Conservation (phyloP, 1,139 yeast species). For the Hansenula lynferdii region DNA sequence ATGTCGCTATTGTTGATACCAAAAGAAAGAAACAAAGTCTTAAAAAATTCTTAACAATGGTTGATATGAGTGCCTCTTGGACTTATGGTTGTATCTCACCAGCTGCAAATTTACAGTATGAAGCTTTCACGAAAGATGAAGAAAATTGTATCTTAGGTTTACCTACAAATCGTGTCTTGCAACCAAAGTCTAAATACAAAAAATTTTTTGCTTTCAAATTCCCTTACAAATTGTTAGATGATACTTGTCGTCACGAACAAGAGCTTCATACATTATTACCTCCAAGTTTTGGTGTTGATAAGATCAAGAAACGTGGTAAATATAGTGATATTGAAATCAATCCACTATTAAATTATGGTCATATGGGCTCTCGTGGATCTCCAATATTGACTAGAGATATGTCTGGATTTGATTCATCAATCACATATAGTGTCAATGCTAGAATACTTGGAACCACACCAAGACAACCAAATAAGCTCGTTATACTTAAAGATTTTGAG, state of each 20-base stretch:
- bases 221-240: conserved; percentile 54
- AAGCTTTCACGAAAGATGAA: conserved; percentile 36
- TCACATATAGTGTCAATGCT: conserved; percentile 27
- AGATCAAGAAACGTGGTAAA: conserved; percentile 28
- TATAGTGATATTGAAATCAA: conserved; percentile 27
- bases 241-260: conserved; percentile 50
- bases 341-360: conserved; percentile 36
- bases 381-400: conserved; percentile 33
- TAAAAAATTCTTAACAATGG: conserved; percentile 35
- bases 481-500: conserved; percentile 15
- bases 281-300: conserved; percentile 60
- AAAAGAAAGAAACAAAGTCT: conserved; percentile 23
- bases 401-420: conserved; percentile 22
- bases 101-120: conserved; percentile 45
- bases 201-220: conserved; percentile 62
- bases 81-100: conserved; percentile 31
- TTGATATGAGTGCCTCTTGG: conserved; percentile 40
- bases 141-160: conserved; percentile 53
- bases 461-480: conserved; percentile 2
- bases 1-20: conserved; percentile 26
- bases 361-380: conserved; percentile 31
- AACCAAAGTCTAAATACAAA: conserved; percentile 49
- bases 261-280: conserved; percentile 55
- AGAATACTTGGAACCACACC: conserved; percentile 10
- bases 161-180: conserved; percentile 43